These are phyloP conservation scores for Agaricales sp. DNA, from an alignment of 1,284 basidiomycete species.

Conservation along the genomic window DNA sequence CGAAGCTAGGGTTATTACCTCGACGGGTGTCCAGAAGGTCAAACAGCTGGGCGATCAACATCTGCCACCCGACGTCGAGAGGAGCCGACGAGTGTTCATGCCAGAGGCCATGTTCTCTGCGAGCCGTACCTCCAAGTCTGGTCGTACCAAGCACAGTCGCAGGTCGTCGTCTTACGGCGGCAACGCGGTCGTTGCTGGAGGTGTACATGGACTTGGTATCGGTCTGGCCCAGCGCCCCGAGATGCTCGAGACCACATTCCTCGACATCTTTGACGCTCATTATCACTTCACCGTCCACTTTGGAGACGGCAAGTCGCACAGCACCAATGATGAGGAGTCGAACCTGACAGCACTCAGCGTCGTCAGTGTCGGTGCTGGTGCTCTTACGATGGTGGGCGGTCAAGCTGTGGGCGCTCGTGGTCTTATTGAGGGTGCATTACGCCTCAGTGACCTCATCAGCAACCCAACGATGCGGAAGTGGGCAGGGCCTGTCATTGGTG, in stretches of 20 bases:
- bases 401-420: slow-evolving; percentile 72
- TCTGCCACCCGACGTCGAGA: slow-evolving; percentile 76
- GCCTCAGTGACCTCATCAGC: slow-evolving; percentile 70
- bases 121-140: slow-evolving; percentile 27
- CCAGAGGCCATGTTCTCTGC: slow-evolving; percentile 92
- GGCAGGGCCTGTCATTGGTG: slow-evolving; percentile 80
- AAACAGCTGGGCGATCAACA: slow-evolving; percentile 66
- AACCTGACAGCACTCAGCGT: slow-evolving; percentile 63
- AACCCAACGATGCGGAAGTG: slow-evolving; percentile 81
- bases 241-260: slow-evolving; percentile 60
- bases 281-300: slow-evolving; percentile 68
- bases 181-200: slow-evolving; percentile 60
- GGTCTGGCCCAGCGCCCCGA: slow-evolving; percentile 63
- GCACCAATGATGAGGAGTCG: slow-evolving; percentile 38
- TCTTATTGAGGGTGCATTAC: slow-evolving; percentile 68
- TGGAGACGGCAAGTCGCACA: slow-evolving; percentile 28
- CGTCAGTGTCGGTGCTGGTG: slow-evolving; percentile 73
- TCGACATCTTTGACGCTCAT: slow-evolving; percentile 86
- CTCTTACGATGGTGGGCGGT: slow-evolving; percentile 72
- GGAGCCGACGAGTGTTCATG: slow-evolving; percentile 79
- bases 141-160: slow-evolving; percentile 35
- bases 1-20: slow-evolving; percentile 68
- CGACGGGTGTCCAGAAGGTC: slow-evolving; percentile 62
- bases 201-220: slow-evolving; percentile 63
- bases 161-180: slow-evolving; percentile 30